Base-by-base conservation (phyloP, 768 basidiomycete genomes). In the Jaapia argillacea region DNA sequence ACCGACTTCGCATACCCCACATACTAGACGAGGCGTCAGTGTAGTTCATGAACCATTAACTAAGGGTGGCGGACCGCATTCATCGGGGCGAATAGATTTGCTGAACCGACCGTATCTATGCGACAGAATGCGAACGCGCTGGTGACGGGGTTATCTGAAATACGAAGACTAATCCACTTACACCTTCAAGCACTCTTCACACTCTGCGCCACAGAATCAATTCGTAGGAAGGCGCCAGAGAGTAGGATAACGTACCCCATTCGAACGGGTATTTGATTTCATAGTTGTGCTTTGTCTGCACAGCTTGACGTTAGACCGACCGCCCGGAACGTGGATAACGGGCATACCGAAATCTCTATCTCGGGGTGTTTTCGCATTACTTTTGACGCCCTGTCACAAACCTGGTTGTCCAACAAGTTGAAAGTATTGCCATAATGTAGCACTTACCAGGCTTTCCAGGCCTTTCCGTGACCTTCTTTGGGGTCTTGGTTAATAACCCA, bases 401-500 rank as follows among this genome's bases (percentile, higher is more conserved):
- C 44, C 26, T 6, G 39, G 22, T 18, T 23, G n/a, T 36, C 21
- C 22, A 5, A 44, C 28, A 18, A 4, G 23, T 21, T 16, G 28
- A 33, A 5, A 21, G 24, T 24, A 36, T 18, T 24, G 2, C 21
- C n/a, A 38, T 5, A 13, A 43, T 35, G 18, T 18, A 33, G 21
- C 33, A 50, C 71, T 44, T 45, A 84, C 88, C 88, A 91, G 40
- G 57, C 58, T 54, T 84, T 85, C 64, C 81, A 91, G 12, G 77
- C 61, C 35, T 61, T 67, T 5, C 88, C 88, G 51, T 92, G 88
- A 5, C 71, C 74, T 57, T 87, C 85, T 45, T 76, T 76, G 3
- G 79, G 72, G 6, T 77, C 69, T 14, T 71, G 64, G 55, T 83
- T 76, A 44, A 93, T 85, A 20, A 86, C 65, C 89, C 89, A 93